Base-by-base conservation (phyloP, 495 filamentous ascomycete genomes). In the Pyrenula massariospora region DNA sequence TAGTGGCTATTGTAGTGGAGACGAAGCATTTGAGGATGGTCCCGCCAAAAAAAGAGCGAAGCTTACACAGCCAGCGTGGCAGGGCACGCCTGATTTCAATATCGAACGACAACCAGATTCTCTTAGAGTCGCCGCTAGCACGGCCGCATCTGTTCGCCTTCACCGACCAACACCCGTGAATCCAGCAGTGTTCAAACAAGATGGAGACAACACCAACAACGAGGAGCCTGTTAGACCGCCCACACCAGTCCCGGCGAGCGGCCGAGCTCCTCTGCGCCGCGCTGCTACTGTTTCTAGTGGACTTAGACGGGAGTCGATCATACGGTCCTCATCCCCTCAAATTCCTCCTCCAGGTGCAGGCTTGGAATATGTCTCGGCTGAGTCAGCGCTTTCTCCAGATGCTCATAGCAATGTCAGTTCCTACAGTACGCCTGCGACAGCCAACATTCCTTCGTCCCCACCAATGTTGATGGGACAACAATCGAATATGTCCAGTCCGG, bases 101-200 rank as follows among this genome's bases (percentile, higher is more conserved):
- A 77, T 77, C 62, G 86, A 83, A 48, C 75, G 80, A 24, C 83
- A 82, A 51, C 79, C 84, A 20, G 87, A 89, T 42, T 94, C 90
- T 5, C 73, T 96, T n/a, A 78, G 91, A 55, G 89, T 95, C 11
- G 84, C 86, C 59, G 91, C 91, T 20, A 93, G 88, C 66, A 92
- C 89, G 15, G 82, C 90, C 25, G 88, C 88, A 19, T 94, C 91
- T 8, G 77, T 96, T 56, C 87, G 90, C n/a, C 83, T 85, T 49
- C 86, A 94, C 68, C 80, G 88, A 55, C 91, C 90, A 8, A 80
- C 87, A 25, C 78, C 84, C 8, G 68, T 80, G 20, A 81, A 81
- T 25, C 79, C 79, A 47, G 74, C 76, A 3, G 63, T 62, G 0
- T 66, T 75, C 47, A 48, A 42, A 56, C 73, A 60, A 60, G 64